Base-by-base conservation (phyloP, 306 rosid genomes). In the Senna tora region DNA sequence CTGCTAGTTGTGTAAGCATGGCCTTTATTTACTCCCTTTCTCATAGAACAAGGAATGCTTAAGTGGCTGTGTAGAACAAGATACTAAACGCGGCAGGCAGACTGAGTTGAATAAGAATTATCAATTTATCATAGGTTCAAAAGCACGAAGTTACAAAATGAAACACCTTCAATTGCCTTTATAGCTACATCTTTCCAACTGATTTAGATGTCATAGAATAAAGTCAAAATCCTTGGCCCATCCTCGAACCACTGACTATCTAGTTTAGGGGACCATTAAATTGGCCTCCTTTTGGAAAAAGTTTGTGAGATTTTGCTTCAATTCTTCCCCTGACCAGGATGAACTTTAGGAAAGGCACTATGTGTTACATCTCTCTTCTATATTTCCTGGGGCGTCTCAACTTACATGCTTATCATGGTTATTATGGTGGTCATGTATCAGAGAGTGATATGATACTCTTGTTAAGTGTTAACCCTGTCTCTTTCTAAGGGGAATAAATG, bases 391-490 rank as follows among this genome's bases (percentile, higher is more conserved):
- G 57, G 66, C 58, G 9, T 39, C 14, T 65, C 17, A 54, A 49
- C 10, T 70, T 39, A 10, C 3, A 8, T 16, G 63, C 63, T 2
- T 36, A 13, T 73, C 7, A 16, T 50, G 64, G n/a, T 42, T 53
- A 46, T 59, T 69, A n/a, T 38, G n/a, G 22, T 69, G 65, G 21
- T 80, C 41, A 75, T 64, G 46, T 63, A 38, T 50, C 51, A 16
- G 47, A 16, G 47, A 16, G 59, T 34, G 34, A 21, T 69, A 17
- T 46, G 5, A 43, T 53, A 17, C 36, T 6, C 19, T 21, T 63
- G 6, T 21, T 32, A n/a, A n/a, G n/a, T n/a, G n/a, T n/a, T n/a
- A 42, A 69, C 15, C 51, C 33, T 76, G 81, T 67, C 66, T 73
- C 65, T 60, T 81, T 64, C 43, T 58, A 62, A 60, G 55, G 6